A percentile compares a stretch with the other conserved stretches of the same genome.
Evolutionary conservation across 495 filamentous ascomycete genomes (phyloP).

Genomic region (Penicillium roqueforti): DNA sequence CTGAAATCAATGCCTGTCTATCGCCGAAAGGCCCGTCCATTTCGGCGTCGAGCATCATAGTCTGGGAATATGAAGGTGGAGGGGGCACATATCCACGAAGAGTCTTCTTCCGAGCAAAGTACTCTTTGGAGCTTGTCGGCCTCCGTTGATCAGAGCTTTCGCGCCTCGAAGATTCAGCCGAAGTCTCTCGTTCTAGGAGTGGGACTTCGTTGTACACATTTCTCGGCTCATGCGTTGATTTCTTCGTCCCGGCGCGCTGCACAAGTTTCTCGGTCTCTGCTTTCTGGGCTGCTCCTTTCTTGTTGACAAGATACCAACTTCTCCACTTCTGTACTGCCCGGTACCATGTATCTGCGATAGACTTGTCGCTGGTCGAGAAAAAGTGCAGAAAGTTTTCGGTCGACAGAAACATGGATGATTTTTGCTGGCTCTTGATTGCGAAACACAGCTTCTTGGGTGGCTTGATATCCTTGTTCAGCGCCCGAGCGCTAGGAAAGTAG

Average conservation of each 20-base stretch:
- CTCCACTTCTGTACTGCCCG: constrained; percentile 72
- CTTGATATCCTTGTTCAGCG: constrained; percentile 59
- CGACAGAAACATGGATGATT: constrained; percentile 75
- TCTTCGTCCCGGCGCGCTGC: constrained; percentile 21
- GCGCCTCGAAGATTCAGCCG: constrained; percentile 40
- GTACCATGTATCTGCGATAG: constrained; percentile 63
- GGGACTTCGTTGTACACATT: constrained; percentile 1
- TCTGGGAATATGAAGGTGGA: constrained; percentile 41
- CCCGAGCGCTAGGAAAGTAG: constrained; percentile 65
- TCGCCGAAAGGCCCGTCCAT: constrained; percentile 6
- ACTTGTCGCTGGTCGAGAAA: constrained; percentile 72
- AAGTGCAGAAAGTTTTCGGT: constrained; percentile 87
- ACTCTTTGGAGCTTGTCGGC: constrained; percentile 20
- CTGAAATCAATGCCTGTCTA: constrained; percentile 11
- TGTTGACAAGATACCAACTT: constrained; percentile 79
- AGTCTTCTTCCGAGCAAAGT: constrained; percentile 34
- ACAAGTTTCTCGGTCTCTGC: constrained; percentile 23
- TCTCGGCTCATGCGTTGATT: constrained; percentile 35
- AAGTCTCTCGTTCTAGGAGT: constrained; percentile 31
- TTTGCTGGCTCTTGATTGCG: constrained; percentile 91
- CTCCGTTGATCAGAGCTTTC: constrained; percentile 16
- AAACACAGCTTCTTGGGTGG: constrained; percentile 78
- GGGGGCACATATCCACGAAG: constrained; percentile 42
- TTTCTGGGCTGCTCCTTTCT: constrained; percentile 49
- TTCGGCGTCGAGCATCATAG: constrained; percentile 29